Conservation (phyloP, 148 eudicot species). For the Cornus florida region DNA sequence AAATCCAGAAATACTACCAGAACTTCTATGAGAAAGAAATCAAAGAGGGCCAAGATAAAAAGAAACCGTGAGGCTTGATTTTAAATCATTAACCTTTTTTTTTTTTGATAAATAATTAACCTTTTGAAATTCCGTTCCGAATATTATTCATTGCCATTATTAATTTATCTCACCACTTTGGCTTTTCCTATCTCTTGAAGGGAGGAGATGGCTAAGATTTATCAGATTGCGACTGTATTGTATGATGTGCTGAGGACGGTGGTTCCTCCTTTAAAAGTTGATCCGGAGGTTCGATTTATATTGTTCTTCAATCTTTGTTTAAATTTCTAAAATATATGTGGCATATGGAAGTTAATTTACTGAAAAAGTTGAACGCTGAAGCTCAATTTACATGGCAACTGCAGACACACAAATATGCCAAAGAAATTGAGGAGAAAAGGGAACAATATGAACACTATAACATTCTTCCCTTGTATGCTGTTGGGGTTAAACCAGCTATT, state of each 20-base stretch:
- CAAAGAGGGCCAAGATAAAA: constrained; percentile 72
- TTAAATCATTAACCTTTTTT: constrained; percentile 3
- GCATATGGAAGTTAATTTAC: constrained; percentile 5
- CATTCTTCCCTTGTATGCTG: constrained; percentile 83
- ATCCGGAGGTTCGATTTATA: constrained; percentile 64
- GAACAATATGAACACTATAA: constrained; percentile 78
- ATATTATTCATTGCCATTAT: background rate
- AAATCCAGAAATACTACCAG: constrained; percentile 82
- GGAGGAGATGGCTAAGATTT: constrained; percentile 93
- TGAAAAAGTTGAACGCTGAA: constrained; percentile 3
- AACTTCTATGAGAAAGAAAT: constrained; percentile 69
- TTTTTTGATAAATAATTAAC: background rate
- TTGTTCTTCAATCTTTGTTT: constrained; percentile 10
- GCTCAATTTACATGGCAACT: constrained; percentile 9
- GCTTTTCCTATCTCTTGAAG: constrained; percentile 37
- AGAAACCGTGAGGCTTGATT: constrained; percentile 70
- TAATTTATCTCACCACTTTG: constrained; percentile 5
- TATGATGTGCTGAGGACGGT: constrained; percentile 85
- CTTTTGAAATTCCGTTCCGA: constrained; percentile 3
- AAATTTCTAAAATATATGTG: background rate
- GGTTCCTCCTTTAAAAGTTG: constrained; percentile 67
- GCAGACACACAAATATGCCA: constrained; percentile 76
- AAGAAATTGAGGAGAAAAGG: constrained; percentile 81
- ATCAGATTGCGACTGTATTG: constrained; percentile 88
- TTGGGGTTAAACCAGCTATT: constrained; percentile 82